Evolutionary conservation across 2,329 filamentous ascomycete genomes (phyloP).

Genomic region (Fusarium drepaniforme): DNA sequence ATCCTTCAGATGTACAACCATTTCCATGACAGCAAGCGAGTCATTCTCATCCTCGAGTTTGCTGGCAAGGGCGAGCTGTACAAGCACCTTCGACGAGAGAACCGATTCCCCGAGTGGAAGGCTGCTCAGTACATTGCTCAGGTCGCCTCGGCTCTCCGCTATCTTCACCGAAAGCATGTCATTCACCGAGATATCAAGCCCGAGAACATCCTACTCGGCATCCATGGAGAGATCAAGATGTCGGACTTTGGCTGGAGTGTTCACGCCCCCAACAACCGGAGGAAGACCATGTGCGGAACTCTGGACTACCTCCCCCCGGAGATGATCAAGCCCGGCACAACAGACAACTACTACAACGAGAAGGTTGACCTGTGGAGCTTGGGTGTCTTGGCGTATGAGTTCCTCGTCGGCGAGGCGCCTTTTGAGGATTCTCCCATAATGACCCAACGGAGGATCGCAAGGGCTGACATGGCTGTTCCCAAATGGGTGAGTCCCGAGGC

Average conservation of each 20-base stretch:
- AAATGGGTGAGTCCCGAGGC: slow-evolving; percentile 92
- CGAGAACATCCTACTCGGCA: slow-evolving; percentile 95
- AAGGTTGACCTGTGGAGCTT: slow-evolving; percentile 98
- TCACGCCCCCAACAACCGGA: slow-evolving; percentile 93
- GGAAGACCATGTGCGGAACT: slow-evolving; percentile 96
- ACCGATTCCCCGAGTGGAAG: slow-evolving; percentile 86
- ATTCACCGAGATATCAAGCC: slow-evolving; percentile 99
- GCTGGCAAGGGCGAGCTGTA: slow-evolving; percentile 88
- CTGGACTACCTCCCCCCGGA: slow-evolving; percentile 97
- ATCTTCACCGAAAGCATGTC: slow-evolving; percentile 95
- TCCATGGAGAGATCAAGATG: slow-evolving; percentile 98
- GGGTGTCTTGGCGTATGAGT: slow-evolving; percentile 96
- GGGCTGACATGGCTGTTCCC: slow-evolving; percentile 93
- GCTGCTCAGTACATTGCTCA: slow-evolving; percentile 89
- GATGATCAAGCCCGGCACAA: slow-evolving; percentile 88
- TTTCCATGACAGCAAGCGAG: slow-evolving; percentile 89
- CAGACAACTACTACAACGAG: slow-evolving; percentile 91
- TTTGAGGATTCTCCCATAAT: slow-evolving; percentile 97
- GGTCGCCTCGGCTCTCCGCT: slow-evolving; percentile 87
- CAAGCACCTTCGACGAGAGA: slow-evolving; percentile 84
- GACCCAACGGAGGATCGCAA: slow-evolving; percentile 90
- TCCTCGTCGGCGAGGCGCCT: slow-evolving; percentile 93
- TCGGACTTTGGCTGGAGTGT: slow-evolving; percentile 99
- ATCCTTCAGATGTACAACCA: slow-evolving; percentile 86
- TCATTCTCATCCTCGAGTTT: slow-evolving; percentile 89